Conservation (phyloP, 169 alveolate genomes). For the Eimeria brunetti region DNA sequence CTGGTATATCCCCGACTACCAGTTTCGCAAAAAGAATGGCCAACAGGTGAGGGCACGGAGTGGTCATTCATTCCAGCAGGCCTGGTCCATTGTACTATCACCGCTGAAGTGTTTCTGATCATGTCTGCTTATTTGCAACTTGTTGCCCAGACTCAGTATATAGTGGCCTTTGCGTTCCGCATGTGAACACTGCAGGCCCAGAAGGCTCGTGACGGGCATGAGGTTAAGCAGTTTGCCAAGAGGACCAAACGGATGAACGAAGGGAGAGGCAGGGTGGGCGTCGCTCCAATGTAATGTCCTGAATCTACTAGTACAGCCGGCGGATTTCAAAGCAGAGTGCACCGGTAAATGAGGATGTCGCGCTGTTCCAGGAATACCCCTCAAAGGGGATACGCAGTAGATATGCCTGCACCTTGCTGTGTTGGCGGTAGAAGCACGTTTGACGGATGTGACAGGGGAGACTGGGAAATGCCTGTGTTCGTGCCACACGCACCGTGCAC, state of each 20-base stretch:
- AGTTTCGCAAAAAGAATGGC: constrained; percentile 56
- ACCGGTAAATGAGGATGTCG: neutral
- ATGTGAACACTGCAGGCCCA: constrained; percentile 30
- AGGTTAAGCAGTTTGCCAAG: constrained; percentile 67
- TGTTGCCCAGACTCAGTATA: neutral
- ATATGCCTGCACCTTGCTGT: neutral
- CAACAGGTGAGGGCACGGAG: constrained; percentile 45
- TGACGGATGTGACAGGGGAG: neutral
- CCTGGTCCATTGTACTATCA: neutral
- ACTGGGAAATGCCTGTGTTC: neutral
- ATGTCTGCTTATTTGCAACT: neutral
- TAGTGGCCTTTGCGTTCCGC: neutral
- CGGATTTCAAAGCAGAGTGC: neutral
- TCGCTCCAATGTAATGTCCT: constrained; percentile 32
- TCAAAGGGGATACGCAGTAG: neutral
- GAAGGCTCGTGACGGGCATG: constrained; percentile 66
- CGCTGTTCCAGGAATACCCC: neutral
- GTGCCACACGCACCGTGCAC: neutral
- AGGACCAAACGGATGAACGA: constrained; percentile 59
- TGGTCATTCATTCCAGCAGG: neutral
- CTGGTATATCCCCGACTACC: constrained; percentile 72
- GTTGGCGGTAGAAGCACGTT: neutral
- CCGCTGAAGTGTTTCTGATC: neutral
- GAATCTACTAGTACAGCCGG: neutral
- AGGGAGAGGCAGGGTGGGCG: constrained; percentile 68